Evolutionary conservation across 2,329 filamentous ascomycete species (phyloP).

Genomic region (Ascochyta lentis): DNA sequence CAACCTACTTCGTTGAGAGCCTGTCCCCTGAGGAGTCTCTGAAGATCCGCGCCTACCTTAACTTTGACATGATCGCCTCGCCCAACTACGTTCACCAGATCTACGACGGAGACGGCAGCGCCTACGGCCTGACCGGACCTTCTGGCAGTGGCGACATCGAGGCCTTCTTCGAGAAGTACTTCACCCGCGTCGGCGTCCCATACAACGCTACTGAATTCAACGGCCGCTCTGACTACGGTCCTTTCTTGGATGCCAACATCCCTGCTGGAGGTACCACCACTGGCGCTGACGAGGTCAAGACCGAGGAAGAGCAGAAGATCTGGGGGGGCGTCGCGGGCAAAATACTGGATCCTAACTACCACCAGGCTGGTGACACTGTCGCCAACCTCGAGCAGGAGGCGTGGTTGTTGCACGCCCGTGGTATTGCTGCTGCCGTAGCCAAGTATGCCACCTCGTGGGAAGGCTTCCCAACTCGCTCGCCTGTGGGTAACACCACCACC

Average conservation of each 20-base stretch:
- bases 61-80: slow-evolving; percentile 53
- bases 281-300: slow-evolving; percentile 50
- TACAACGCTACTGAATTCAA: slow-evolving; percentile 44
- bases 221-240: slow-evolving; percentile 49
- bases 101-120: slow-evolving; percentile 47
- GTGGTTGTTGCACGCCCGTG: slow-evolving; percentile 41
- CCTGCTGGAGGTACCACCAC: slow-evolving; percentile 48
- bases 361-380: slow-evolving; percentile 45
- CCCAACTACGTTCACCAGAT: slow-evolving; percentile 47
- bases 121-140: slow-evolving; percentile 42
- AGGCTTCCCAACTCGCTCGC: slow-evolving; percentile 36
- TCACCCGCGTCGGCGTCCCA: slow-evolving; percentile 32
- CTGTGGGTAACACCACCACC: slow-evolving; percentile 25
- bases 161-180: slow-evolving; percentile 44
- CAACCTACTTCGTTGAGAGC: slow-evolving; percentile 42
- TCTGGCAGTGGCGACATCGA: slow-evolving; percentile 43
- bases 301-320: slow-evolving; percentile 39
- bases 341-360: slow-evolving; percentile 38
- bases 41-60: slow-evolving; percentile 50
- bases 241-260: slow-evolving; percentile 46
- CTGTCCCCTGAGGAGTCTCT: slow-evolving; percentile 33
- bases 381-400: slow-evolving; percentile 45
- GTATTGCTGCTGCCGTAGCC: slow-evolving; percentile 45
- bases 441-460: slow-evolving; percentile 38
- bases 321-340: slow-evolving; percentile 29